phyloP scores from a whole-genome alignment of 2,329 filamentous ascomycete genomes.

The Dothiorella sarmentorum region DNA sequence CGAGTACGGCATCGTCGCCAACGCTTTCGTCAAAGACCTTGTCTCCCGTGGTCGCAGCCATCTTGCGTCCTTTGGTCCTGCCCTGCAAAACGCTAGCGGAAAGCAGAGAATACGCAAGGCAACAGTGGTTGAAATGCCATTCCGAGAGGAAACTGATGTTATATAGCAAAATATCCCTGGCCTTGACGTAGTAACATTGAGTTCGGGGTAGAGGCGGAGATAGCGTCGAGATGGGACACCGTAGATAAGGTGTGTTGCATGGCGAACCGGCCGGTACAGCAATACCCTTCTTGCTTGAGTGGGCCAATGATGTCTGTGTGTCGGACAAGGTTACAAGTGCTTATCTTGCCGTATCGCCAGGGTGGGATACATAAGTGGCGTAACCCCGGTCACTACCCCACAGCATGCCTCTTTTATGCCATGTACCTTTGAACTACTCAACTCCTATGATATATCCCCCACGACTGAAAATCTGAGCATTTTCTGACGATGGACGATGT shows the following conservation, averaged over 20 bases:
- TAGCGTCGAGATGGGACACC: not conserved
- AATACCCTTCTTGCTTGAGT: not conserved
- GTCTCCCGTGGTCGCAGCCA: not conserved
- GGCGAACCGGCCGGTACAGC: not conserved
- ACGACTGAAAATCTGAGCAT: too few relatives aligned
- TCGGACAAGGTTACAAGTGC: not conserved
- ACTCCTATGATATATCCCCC: too few relatives aligned
- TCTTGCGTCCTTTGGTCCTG: not conserved
- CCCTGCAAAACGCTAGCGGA: not conserved
- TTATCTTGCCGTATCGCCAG: slow-evolving; percentile 7
- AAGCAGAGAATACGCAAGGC: not conserved
- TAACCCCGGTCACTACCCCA: too few relatives aligned
- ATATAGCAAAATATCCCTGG: not conserved
- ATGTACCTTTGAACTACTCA: too few relatives aligned
- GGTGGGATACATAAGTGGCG: too few relatives aligned
- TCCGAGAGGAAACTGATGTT: too few relatives aligned
- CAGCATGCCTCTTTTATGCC: too few relatives aligned
- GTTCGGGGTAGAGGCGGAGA: not conserved
- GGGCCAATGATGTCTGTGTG: too few relatives aligned
- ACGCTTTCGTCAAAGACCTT: slow-evolving; percentile 4
- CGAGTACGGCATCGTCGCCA: slow-evolving; percentile 39
- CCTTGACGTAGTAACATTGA: not conserved
- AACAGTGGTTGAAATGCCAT: too few relatives aligned
- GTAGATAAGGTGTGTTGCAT: not conserved
- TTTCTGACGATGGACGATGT: too few relatives aligned